Percentiles rank a stretch among this genome's conserved stretches.
Evolutionary conservation across 2,329 filamentous ascomycete genomes (phyloP).

Genomic region (Diaporthe sp.): DNA sequence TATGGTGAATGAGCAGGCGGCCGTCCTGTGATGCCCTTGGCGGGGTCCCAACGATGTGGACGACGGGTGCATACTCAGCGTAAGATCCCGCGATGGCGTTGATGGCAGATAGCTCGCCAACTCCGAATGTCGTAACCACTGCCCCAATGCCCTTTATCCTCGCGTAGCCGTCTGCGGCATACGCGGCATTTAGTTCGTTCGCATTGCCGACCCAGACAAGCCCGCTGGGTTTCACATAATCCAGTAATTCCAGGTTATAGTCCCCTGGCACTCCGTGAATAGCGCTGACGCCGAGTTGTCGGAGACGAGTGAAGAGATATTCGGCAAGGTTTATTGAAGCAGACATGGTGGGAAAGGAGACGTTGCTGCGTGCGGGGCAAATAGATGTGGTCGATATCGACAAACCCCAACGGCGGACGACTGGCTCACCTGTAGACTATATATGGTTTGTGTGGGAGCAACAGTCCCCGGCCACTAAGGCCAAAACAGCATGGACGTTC

Average conservation of each 20-base stretch:
- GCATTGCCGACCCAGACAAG: neutral
- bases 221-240: neutral
- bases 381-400: neutral
- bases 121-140: neutral
- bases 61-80: neutral
- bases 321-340: neutral
- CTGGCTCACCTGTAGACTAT: neutral
- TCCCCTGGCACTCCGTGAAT: slow-evolving; percentile 4
- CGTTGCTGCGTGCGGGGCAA: neutral
- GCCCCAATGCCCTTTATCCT: neutral
- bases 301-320: slow-evolving; percentile 20
- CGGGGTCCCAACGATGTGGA: neutral
- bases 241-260: neutral
- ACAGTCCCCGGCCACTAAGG: neutral
- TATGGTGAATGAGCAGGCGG: neutral
- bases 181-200: neutral
- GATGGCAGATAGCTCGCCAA: neutral
- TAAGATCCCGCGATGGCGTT: neutral
- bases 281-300: neutral
- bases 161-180: neutral
- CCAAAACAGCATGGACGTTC: neutral
- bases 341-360: neutral
- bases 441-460: neutral
- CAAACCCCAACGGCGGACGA: neutral
- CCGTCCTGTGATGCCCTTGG: neutral